Evolutionary conservation across 352 stramenopile genomes (phyloP).

Genomic region (Phytophthora syringae): DNA sequence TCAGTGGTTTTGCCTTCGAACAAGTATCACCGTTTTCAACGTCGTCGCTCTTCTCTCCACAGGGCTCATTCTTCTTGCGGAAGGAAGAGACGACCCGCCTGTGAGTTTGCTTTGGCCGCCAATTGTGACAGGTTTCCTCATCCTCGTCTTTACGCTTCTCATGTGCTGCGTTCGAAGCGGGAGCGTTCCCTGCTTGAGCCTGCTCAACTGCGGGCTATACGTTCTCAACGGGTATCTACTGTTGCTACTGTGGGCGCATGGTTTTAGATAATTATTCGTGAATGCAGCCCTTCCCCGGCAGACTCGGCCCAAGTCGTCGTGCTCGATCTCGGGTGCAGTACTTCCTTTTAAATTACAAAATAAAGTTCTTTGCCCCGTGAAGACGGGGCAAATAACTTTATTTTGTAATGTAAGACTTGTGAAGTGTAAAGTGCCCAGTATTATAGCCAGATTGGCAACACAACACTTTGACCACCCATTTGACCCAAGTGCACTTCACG

Average conservation of each 20-base stretch:
- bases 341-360: too few relatives aligned
- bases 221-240: background rate
- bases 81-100: background rate
- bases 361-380: too few relatives aligned
- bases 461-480: background rate
- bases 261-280: background rate
- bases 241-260: background rate
- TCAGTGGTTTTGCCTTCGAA: background rate
- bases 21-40: background rate
- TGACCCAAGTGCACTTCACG: background rate
- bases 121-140: conserved; percentile 6
- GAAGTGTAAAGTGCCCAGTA: too few relatives aligned
- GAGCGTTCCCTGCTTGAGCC: background rate
- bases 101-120: conserved; percentile 4
- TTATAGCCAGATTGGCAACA: too few relatives aligned
- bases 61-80: background rate
- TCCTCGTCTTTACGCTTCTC: conserved; percentile 4
- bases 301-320: too few relatives aligned
- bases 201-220: background rate
- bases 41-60: background rate
- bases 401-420: too few relatives aligned
- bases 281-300: background rate
- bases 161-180: background rate
- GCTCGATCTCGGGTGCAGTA: too few relatives aligned
- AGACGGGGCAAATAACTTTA: too few relatives aligned